These are phyloP conservation scores for Heliamphora exappendiculata DNA, from an alignment of 148 eudicot species.

Conservation along the genomic window DNA sequence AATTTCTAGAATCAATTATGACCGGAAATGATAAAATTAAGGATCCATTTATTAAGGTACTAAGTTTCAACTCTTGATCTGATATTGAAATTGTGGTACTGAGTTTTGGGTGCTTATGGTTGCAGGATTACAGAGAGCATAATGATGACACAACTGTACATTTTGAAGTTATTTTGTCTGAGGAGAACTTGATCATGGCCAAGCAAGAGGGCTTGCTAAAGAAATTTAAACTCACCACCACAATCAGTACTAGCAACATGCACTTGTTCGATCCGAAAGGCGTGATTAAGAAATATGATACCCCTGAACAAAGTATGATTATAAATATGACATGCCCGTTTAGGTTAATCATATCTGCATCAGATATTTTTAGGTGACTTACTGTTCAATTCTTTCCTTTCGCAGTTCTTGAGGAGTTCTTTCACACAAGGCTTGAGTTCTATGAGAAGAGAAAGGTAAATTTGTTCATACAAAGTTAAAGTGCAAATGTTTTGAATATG, in stretches of 20 bases:
- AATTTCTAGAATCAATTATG: slow-evolving; percentile 47
- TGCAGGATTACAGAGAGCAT: slow-evolving; percentile 50
- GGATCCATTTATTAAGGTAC: slow-evolving; percentile 55
- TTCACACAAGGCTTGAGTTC: slow-evolving; percentile 46
- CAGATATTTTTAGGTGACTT: neutral
- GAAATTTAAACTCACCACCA: slow-evolving; percentile 74
- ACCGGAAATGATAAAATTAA: slow-evolving; percentile 45
- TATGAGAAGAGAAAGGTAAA: slow-evolving; percentile 73
- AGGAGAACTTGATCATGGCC: slow-evolving; percentile 43
- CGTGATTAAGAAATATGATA: slow-evolving; percentile 72
- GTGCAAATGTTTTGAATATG: neutral
- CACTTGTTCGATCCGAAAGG: slow-evolving; percentile 80
- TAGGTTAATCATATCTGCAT: neutral
- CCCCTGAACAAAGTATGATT: slow-evolving; percentile 74
- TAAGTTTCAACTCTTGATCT: neutral
- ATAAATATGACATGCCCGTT: neutral
- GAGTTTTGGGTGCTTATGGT: neutral
- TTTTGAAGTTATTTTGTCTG: slow-evolving; percentile 41
- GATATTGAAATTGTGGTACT: neutral
- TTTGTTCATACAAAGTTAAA: neutral
- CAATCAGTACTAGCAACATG: slow-evolving; percentile 88
- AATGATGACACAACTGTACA: slow-evolving; percentile 39
- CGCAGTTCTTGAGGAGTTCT: slow-evolving; percentile 88
- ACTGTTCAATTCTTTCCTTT: neutral
- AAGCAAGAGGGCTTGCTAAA: slow-evolving; percentile 83